Conservation (phyloP, 129 eudicot genomes). For the Daucus carota region DH1_v3.0 NC_030389.2:4704501-4705000, state of each 20-base stretch:
- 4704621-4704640: not conserved
- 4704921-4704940: not conserved
- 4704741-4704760: not conserved
- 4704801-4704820: not conserved
- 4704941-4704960: not conserved
- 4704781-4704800: not conserved
- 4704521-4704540: not conserved
- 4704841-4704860: slow-evolving; percentile 3
- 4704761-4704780: not conserved
- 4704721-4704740: not conserved
- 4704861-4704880: not conserved
- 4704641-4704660: not conserved
- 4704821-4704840: not conserved
- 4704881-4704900: not conserved
- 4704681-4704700: not conserved
- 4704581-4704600: not conserved
- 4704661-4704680: not conserved
- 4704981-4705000: slow-evolving; percentile 4
- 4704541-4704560: not conserved
- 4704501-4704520: too few species aligned
- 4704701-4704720: not conserved
- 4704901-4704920: not conserved
- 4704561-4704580: not conserved
- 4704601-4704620: not conserved
- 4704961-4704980: not conserved